Evolutionary conservation across 192 early-diverging fungal species (phyloP), one percentile per base, ranked within the genome.

Genomic region (Coemansia pectinata): DNA sequence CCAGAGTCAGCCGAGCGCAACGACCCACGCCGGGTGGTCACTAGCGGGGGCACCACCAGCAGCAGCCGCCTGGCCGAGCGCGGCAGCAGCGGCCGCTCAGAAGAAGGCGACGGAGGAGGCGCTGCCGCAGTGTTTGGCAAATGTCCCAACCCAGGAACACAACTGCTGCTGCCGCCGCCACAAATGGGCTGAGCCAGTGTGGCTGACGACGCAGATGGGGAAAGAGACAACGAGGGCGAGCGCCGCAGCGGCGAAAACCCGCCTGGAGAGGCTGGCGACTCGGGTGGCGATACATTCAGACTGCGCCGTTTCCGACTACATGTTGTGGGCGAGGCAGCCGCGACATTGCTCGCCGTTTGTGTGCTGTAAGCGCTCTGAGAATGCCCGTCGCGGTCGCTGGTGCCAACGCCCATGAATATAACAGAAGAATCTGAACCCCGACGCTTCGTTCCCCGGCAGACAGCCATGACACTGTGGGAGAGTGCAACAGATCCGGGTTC

Each of bases 371-470:
- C 27, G 48, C 47, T 62, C 52, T 29, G 52, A 11, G 52, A 5
- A 3, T 29, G 25, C 63, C 31, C 53, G 50, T 15, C 27, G 62
- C n/a, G 23, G 33, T 23, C 38, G 45, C 52, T 23, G 48, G 25
- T 44, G 57, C 45, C 65, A 17, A 75, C 62, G 0, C 73, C 67
- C 73, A 81, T 68, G 63, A 82, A 63, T 39, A 77, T 65, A 25
- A 77, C 64, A 7, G 74, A 76, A 7, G 74, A 74, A 53, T 82
- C 79, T 10, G 79, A 82, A 23, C 79, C 79, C 42, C 79, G 79
- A 29, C 79, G 79, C 62, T 82, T 82, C 21, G 66, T 77, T n/a
- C 74, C 79, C 21, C 78, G 65, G 15, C 59, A 27, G n/a, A 50
- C 62, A 48, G 59, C 42, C 31, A 47, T 57, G 47, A 52, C 50